These are phyloP conservation scores for Corymbia citriodora DNA, from an alignment of 441 rosid species.

Conservation along the genomic window DNA sequence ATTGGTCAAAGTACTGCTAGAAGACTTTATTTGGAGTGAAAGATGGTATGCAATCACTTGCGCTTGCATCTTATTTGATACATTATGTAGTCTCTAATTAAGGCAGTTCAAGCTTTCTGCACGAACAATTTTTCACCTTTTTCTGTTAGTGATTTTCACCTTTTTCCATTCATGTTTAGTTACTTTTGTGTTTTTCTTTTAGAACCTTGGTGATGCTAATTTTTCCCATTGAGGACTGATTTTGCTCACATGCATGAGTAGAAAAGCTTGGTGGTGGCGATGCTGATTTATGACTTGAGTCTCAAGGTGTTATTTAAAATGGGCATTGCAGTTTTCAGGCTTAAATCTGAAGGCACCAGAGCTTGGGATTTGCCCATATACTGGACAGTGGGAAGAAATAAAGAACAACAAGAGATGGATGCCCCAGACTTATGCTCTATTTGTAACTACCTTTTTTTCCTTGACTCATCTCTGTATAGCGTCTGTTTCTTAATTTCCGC, in stretches of 20 bases:
- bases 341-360: constrained; percentile 39
- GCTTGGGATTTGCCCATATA: constrained; percentile 69
- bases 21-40: not conserved
- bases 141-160: too few relatives aligned
- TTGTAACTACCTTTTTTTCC: constrained; percentile 29
- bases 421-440: constrained; percentile 68
- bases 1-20: not conserved
- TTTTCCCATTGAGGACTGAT: not conserved
- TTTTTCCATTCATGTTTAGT: not conserved
- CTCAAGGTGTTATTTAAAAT: not conserved
- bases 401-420: constrained; percentile 66
- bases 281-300: not conserved
- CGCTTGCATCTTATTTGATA: not conserved
- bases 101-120: not conserved
- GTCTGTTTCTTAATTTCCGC: not conserved
- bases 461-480: not conserved
- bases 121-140: not conserved
- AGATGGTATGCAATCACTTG: not conserved
- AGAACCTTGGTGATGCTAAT: not conserved
- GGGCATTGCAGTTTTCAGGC: constrained; percentile 50
- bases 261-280: not conserved
- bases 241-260: not conserved
- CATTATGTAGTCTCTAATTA: not conserved
- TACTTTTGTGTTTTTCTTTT: not conserved
- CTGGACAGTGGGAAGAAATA: constrained; percentile 64